Conservation (phyloP, 495 filamentous ascomycete species). For the Hypoxylon trugodes region DNA sequence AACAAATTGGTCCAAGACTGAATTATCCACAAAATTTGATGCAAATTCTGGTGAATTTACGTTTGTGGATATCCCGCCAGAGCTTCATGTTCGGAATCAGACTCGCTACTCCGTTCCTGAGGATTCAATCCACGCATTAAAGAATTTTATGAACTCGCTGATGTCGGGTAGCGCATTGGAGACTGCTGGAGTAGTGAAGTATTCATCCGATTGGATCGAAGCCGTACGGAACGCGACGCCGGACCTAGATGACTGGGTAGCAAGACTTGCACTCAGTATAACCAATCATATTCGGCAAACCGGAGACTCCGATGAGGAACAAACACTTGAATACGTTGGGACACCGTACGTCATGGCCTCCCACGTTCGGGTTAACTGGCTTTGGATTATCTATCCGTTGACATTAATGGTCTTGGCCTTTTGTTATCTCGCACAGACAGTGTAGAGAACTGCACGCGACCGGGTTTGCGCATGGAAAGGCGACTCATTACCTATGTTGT, state of each 20-base stretch:
- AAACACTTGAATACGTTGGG: constrained; percentile 35
- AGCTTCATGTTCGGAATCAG: constrained; percentile 38
- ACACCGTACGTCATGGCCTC: constrained; percentile 42
- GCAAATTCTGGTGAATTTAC: constrained; percentile 37
- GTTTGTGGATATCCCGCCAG: constrained; percentile 43
- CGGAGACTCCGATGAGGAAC: constrained; percentile 22
- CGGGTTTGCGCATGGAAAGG: constrained; percentile 50
- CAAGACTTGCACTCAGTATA: constrained; percentile 43
- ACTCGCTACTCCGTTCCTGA: constrained; percentile 43
- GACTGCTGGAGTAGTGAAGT: constrained; percentile 33
- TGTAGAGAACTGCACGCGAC: constrained; percentile 43
- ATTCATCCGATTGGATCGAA: constrained; percentile 52
- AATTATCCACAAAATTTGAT: constrained; percentile 20
- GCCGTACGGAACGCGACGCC: constrained; percentile 46
- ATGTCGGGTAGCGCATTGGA: constrained; percentile 42
- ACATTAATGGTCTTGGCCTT: constrained; percentile 46
- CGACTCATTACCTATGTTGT: constrained; percentile 50
- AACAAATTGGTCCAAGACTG: constrained; percentile 44
- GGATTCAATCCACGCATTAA: constrained; percentile 41
- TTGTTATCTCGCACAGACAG: constrained; percentile 47
- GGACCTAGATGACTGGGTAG: constrained; percentile 43
- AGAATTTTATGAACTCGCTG: constrained; percentile 44
- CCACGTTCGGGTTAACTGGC: constrained; percentile 48
- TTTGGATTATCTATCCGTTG: constrained; percentile 50
- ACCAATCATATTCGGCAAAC: constrained; percentile 46